Conservation (phyloP, 176 grass and related monocot genomes). For the Lolium perenne region DNA sequence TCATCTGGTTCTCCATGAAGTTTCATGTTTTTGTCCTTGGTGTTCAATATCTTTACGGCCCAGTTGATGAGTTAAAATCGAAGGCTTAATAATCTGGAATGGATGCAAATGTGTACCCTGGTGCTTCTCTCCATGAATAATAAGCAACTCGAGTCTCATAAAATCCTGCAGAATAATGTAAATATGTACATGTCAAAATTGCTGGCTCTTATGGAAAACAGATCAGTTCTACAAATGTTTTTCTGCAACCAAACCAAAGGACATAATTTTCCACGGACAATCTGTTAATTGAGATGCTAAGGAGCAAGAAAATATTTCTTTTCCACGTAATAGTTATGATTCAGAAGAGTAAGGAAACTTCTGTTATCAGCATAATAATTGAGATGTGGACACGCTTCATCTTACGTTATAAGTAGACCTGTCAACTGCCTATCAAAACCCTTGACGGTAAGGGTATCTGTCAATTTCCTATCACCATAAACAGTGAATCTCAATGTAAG, state of each 20-base stretch:
- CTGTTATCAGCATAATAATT: neutral
- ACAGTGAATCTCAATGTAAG: neutral
- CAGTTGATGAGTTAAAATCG: neutral
- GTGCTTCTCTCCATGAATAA: slow-evolving; percentile 83
- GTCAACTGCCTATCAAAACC: neutral
- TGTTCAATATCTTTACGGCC: slow-evolving; percentile 30
- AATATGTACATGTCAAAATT: neutral
- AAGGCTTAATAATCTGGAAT: slow-evolving; percentile 82
- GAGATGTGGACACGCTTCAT: neutral
- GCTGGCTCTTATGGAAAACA: neutral
- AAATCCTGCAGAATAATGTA: slow-evolving; percentile 63
- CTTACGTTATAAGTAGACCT: neutral
- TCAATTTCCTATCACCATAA: neutral
- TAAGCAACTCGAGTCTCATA: slow-evolving; percentile 95
- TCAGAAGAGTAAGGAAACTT: neutral
- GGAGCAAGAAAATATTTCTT: neutral
- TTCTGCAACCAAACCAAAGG: neutral
- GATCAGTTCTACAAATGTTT: neutral
- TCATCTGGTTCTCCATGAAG: neutral
- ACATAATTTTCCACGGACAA: neutral
- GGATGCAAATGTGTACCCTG: slow-evolving; percentile 77
- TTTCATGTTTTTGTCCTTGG: neutral
- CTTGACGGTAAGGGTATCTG: neutral
- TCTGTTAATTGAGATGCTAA: neutral
- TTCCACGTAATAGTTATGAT: neutral